Base-by-base conservation (phyloP, 2,329 filamentous ascomycete species). In the Calycina marina region DNA sequence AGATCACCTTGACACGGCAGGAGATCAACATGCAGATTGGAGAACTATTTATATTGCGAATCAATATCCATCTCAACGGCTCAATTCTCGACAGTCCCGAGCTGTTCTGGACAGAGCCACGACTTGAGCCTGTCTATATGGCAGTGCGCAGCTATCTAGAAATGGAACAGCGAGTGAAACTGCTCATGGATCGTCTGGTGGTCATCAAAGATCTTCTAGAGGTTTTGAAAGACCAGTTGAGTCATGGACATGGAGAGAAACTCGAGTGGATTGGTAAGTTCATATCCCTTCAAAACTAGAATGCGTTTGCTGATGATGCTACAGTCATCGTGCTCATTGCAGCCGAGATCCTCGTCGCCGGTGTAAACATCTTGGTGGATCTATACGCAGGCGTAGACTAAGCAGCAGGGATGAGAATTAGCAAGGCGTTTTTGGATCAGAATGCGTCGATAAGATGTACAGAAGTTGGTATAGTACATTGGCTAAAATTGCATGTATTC, bases 11-110 rank as follows among this genome's bases (percentile, higher is more conserved):
- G 37, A 84, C 77, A 37, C 75, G 88, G 26, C 74, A 75, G 37
- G 76, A 96, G 54, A 94, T 98, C 64, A 96, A 96, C 63, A 96
- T 96, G 86, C 86, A 96, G 58, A 94, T 98, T 39, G 90, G 90
- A 54, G 86, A 98, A 60, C 72, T 98, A 33, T 98, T 98, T 57
- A 96, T 98, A 51, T 63, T 98, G 18, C 75, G 90, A 38, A 96
- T 98, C 61, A 94, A 90, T 56, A 96, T 98, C 50, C 92, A 98
- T 58, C 69, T 98, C 31, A 93, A 96, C 56, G 90, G 90, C 18
- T 93, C 83, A 17, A 86, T 98, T 4, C 76, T 98, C 24, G 90
- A 98, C 55, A 93, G 86, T 6, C 90, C 90, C 0, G 90, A 98
- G 59, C 68, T 98, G 25, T 96, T 98, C 68, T 98, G 90, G 90